Conservation (phyloP, 192 early-diverging fungal genomes). For the Coemansia sp. region DNA sequence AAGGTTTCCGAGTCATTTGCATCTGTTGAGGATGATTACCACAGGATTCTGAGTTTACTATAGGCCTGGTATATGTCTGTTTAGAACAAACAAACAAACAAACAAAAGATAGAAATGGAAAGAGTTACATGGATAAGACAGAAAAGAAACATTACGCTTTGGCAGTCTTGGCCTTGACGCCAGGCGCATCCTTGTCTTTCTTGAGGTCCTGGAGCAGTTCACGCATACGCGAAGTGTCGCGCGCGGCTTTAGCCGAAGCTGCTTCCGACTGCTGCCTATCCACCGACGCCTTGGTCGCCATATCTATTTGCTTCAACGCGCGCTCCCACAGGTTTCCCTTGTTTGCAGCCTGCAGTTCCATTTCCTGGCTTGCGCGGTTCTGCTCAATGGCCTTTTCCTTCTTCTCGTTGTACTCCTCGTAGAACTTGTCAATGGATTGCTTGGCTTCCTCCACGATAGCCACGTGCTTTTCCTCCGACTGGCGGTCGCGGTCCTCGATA, state of each 20-base stretch:
- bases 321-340: slow-evolving; percentile 75
- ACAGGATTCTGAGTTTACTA: slow-evolving; percentile 51
- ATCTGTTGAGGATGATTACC: slow-evolving; percentile 76
- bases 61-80: not conserved
- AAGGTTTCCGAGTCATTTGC: slow-evolving; percentile 77
- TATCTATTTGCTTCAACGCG: slow-evolving; percentile 64
- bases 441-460: slow-evolving; percentile 62
- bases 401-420: slow-evolving; percentile 79
- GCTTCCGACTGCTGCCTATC: not conserved
- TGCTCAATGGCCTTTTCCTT: slow-evolving; percentile 63
- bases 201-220: slow-evolving; percentile 70
- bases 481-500: slow-evolving; percentile 62
- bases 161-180: slow-evolving; percentile 45
- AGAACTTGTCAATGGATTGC: slow-evolving; percentile 72
- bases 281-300: slow-evolving; percentile 46
- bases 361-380: slow-evolving; percentile 57
- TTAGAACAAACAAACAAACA: not conserved
- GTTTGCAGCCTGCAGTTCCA: slow-evolving; percentile 54
- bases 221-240: slow-evolving; percentile 70
- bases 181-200: slow-evolving; percentile 67
- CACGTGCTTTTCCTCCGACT: slow-evolving; percentile 54
- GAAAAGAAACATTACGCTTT: slow-evolving; percentile 9
- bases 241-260: slow-evolving; percentile 9
- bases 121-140: not conserved
- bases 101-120: not conserved